A percentile compares a stretch with the other conserved stretches of the same genome.
Evolutionary conservation across 2,329 filamentous ascomycete species (phyloP).

Genomic region (Aspergillus novoparasiticus): DNA sequence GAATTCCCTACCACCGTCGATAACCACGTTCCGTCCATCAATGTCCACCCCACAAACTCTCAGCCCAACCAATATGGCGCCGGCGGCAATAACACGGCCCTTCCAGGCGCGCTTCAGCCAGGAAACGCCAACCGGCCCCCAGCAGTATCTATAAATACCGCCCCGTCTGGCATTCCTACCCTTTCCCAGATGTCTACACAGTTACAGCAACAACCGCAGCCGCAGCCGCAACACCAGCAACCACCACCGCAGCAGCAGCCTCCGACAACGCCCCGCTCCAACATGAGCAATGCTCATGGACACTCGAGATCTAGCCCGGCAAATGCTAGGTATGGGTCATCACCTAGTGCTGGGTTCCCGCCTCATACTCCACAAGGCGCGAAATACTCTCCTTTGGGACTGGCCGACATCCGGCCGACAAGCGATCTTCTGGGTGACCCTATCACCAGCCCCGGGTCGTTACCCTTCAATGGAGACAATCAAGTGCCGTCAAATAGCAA

Average conservation of each 20-base stretch:
- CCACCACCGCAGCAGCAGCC: slow-evolving; percentile 6
- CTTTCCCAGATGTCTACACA: slow-evolving; percentile 52
- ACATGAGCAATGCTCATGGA: slow-evolving; percentile 67
- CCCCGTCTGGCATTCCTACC: slow-evolving; percentile 60
- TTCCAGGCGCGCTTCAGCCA: slow-evolving; percentile 65
- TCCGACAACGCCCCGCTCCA: slow-evolving; percentile 61
- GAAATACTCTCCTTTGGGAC: slow-evolving; percentile 83
- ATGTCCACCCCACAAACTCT: slow-evolving; percentile 60
- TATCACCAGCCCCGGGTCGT: slow-evolving; percentile 59
- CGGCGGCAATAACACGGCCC: slow-evolving; percentile 40
- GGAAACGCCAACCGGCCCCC: slow-evolving; percentile 55
- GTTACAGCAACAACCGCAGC: slow-evolving; percentile 9
- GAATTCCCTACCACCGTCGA: slow-evolving; percentile 55
- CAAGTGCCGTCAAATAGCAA: slow-evolving; percentile 77
- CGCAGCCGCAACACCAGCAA: slow-evolving; percentile 10
- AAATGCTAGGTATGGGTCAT: slow-evolving; percentile 64
- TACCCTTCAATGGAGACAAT: slow-evolving; percentile 68
- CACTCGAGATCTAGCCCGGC: slow-evolving; percentile 87
- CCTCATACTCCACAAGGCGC: slow-evolving; percentile 59
- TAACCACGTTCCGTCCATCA: slow-evolving; percentile 58
- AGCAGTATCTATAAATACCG: slow-evolving; percentile 58
- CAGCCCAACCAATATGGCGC: slow-evolving; percentile 50
- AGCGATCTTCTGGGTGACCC: slow-evolving; percentile 79
- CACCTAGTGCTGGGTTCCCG: slow-evolving; percentile 46
- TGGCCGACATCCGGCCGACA: slow-evolving; percentile 87